Percentiles rank a stretch among this genome's conserved stretches.
These are phyloP conservation scores for Daldinia loculata DNA, from an alignment of 495 filamentous ascomycete species.

Conservation along the genomic window DNA sequence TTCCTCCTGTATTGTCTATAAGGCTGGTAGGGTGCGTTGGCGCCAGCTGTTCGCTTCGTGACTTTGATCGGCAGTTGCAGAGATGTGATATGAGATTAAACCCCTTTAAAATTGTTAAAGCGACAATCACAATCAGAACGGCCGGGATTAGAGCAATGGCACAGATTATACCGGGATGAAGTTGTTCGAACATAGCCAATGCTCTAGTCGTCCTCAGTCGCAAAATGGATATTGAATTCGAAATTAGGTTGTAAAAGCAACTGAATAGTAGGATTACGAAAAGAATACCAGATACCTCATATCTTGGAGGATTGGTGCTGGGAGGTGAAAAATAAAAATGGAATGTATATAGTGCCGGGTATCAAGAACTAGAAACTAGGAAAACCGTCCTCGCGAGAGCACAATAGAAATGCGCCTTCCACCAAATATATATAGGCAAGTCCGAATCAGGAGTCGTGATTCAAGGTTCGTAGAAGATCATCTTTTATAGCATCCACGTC, in stretches of 20 bases:
- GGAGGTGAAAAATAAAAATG: conserved; percentile 10
- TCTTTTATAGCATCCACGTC: conserved; percentile 67
- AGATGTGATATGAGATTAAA: conserved; percentile 40
- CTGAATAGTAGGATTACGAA: conserved; percentile 24
- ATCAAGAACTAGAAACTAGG: conserved; percentile 26
- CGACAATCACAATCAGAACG: conserved; percentile 25
- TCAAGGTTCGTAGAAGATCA: conserved; percentile 64
- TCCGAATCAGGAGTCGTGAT: conserved; percentile 39
- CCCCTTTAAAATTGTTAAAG: conserved; percentile 37
- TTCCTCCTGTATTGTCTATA: conserved; percentile 16
- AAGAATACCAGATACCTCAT: conserved; percentile 26
- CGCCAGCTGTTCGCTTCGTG: conserved; percentile 37
- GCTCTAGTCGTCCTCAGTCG: conserved; percentile 30
- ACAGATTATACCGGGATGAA: conserved; percentile 50
- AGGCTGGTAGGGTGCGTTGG: neutral
- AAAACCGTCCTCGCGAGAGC: neutral
- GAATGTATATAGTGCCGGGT: conserved; percentile 32
- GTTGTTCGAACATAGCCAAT: conserved; percentile 48
- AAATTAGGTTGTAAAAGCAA: conserved; percentile 13
- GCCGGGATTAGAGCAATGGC: conserved; percentile 66
- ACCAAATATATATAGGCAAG: conserved; percentile 14
- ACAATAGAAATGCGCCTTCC: conserved; percentile 24
- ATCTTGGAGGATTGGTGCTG: conserved; percentile 9
- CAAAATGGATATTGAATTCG: conserved; percentile 18
- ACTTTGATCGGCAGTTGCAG: conserved; percentile 23